phyloP scores from a whole-genome alignment of 208 protist species.

The Trypanosoma grayi region DNA sequence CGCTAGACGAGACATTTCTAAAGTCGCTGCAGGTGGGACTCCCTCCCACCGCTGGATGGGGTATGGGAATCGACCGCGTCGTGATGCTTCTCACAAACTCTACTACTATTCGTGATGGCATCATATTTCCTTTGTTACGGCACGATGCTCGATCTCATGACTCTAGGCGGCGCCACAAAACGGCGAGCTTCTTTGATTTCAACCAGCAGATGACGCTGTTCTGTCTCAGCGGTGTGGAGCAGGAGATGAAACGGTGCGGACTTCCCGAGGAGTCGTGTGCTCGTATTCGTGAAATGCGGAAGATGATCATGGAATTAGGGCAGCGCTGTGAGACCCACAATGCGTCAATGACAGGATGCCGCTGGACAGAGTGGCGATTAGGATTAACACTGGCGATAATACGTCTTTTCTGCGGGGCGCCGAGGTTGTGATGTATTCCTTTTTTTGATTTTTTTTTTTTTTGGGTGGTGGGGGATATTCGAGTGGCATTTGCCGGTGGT shows the following conservation, averaged over 20 bases:
- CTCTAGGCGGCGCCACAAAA: constrained; percentile 62
- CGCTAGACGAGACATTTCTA: constrained; percentile 92
- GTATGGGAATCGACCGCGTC: constrained; percentile 95
- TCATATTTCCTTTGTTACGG: constrained; percentile 87
- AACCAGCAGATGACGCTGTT: constrained; percentile 83
- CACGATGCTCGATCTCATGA: constrained; percentile 73
- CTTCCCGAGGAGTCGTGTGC: constrained; percentile 46
- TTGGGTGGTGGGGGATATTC: too few relatives aligned
- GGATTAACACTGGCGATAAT: constrained; percentile 64
- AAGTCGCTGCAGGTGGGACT: constrained; percentile 94
- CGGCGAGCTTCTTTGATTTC: constrained; percentile 81
- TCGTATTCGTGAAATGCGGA: constrained; percentile 59
- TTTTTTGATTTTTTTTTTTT: constrained; percentile 16
- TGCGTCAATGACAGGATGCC: constrained; percentile 10
- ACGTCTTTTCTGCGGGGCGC: constrained; percentile 60
- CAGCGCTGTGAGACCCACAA: constrained; percentile 1
- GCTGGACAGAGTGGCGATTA: constrained; percentile 43
- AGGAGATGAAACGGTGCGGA: constrained; percentile 63
- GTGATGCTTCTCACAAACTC: constrained; percentile 92
- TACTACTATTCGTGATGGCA: constrained; percentile 78
- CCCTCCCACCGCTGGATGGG: constrained; percentile 94
- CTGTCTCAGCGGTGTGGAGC: constrained; percentile 73
- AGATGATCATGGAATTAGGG: constrained; percentile 46
- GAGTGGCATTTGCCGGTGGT: background rate
- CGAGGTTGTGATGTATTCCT: constrained; percentile 1